Evolutionary conservation across 2,329 filamentous ascomycete genomes (phyloP).

Genomic region (Aspergillus carbonarius): DNA sequence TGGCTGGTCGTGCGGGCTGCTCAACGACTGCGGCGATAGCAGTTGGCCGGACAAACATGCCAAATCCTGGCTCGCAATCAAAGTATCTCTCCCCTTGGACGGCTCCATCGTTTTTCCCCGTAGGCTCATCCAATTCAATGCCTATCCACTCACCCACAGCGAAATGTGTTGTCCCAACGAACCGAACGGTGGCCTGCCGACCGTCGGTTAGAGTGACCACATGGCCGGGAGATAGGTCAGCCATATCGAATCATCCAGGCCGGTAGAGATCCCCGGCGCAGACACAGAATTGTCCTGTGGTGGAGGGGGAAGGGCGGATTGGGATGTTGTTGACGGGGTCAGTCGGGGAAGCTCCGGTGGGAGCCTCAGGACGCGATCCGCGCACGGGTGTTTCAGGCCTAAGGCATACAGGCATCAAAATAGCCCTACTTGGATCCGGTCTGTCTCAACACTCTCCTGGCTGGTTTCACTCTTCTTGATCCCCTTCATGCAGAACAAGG

Average conservation of each 20-base stretch:
- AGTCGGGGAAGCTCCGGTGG: constrained; percentile 13
- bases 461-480: neutral
- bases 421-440: neutral
- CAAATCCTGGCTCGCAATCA: constrained; percentile 66
- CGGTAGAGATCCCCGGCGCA: constrained; percentile 12
- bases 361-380: constrained; percentile 19
- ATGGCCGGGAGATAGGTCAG: constrained; percentile 59
- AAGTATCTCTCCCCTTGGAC: constrained; percentile 89
- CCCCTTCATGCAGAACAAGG: too few relatives aligned
- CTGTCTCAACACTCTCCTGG: neutral
- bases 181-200: constrained; percentile 74
- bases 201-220: constrained; percentile 76
- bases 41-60: constrained; percentile 82
- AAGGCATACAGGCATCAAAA: constrained; percentile 7
- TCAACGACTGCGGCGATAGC: constrained; percentile 59
- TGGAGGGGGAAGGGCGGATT: constrained; percentile 10
- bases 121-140: constrained; percentile 76
- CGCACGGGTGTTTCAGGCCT: constrained; percentile 12
- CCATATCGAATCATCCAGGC: constrained; percentile 28
- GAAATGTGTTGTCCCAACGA: constrained; percentile 76
- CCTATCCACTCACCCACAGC: constrained; percentile 84
- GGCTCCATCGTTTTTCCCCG: constrained; percentile 91
- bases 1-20: constrained; percentile 38
- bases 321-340: constrained; percentile 15
- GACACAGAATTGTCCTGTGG: constrained; percentile 7